phyloP scores from a whole-genome alignment of 2,329 filamentous ascomycete genomes.

The Cryphonectria radicalis region DNA sequence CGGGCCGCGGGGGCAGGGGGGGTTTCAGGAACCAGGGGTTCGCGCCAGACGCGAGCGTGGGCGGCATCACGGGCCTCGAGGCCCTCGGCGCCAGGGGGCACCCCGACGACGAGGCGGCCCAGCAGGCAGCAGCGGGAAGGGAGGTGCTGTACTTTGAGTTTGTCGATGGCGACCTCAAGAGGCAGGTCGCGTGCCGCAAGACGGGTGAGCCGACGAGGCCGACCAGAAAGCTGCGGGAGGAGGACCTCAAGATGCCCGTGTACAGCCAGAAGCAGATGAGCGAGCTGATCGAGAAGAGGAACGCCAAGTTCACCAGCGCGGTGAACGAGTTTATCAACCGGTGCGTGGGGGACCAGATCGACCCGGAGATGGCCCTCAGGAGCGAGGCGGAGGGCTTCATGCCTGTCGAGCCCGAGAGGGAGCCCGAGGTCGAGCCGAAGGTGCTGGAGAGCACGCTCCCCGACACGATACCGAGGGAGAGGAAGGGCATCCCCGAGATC shows the following conservation, averaged over 20 bases:
- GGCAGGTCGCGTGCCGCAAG: conserved; percentile 72
- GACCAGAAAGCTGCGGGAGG: conserved; percentile 70
- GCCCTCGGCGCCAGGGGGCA: conserved; percentile 40
- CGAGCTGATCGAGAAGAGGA: conserved; percentile 85
- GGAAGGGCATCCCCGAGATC: conserved; percentile 82
- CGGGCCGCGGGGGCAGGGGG: conserved; percentile 52
- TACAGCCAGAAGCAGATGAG: conserved; percentile 94
- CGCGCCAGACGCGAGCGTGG: conserved; percentile 60
- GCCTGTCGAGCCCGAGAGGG: conserved; percentile 60
- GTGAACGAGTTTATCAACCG: conserved; percentile 77
- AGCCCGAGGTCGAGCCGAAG: conserved; percentile 38
- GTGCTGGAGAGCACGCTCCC: conserved; percentile 58
- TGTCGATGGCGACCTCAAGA: conserved; percentile 85
- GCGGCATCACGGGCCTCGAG: conserved; percentile 57
- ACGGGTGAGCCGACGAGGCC: conserved; percentile 74
- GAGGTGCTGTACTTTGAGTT: conserved; percentile 92
- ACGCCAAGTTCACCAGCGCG: conserved; percentile 78
- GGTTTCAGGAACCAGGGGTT: conserved; percentile 54
- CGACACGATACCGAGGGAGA: conserved; percentile 75
- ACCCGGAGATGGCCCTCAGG: conserved; percentile 70
- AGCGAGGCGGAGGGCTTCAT: conserved; percentile 63
- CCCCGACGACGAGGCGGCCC: conserved; percentile 36
- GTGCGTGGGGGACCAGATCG: conserved; percentile 65
- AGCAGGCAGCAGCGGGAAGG: conserved; percentile 43
- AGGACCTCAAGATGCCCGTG: conserved; percentile 88